Evolutionary conservation across 2,329 filamentous ascomycete genomes (phyloP), one percentile per base, ranked within the genome.

Genomic region (Penicillium palitans): DNA sequence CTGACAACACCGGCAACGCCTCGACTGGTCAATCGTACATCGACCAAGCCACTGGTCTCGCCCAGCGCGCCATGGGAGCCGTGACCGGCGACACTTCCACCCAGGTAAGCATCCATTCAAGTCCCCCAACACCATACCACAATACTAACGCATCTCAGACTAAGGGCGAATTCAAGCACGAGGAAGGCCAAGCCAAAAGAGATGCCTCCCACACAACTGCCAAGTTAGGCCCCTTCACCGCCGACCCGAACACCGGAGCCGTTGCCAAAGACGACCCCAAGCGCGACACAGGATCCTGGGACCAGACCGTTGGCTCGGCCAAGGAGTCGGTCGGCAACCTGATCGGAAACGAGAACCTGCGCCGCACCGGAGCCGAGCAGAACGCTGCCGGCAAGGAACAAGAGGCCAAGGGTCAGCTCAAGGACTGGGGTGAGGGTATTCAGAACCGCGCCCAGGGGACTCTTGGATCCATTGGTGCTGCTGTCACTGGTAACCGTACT

Each of bases 301-400:
- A 96, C 80, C 93, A 97, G 79, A 96, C 91, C 6, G 71, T 93
- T n/a, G 93, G 93, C 52, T 85, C 89, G 1, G 87, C 87, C 44
- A 97, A 97, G 81, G 91, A 97, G 74, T 80, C 87, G 5, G 63
- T 95, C 1, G 93, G 93, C 58, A 87, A 87, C 19, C 68, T 93
- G 6, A 65, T 93, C 27, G 93, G 93, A 60, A 87, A 85, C 63
- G 88, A 95, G 77, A 82, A 80, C 35, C 76, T 97, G 54, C 93
- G 93, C 80, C 81, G 85, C 48, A 72, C 87, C 25, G 93, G 93
- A 6, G 85, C 85, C 33, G 77, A 88, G 68, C 92, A 97, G 80
- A 96, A 96, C 71, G 80, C 84, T 35, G 83, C 89, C 62, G 93
- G 93, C 21, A 89, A 95, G 77, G 84, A 83, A 33, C 87, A 93